phyloP scores from a whole-genome alignment of 1,139 yeast genomes.

The Scheffersomyces illinoinensis region DNA sequence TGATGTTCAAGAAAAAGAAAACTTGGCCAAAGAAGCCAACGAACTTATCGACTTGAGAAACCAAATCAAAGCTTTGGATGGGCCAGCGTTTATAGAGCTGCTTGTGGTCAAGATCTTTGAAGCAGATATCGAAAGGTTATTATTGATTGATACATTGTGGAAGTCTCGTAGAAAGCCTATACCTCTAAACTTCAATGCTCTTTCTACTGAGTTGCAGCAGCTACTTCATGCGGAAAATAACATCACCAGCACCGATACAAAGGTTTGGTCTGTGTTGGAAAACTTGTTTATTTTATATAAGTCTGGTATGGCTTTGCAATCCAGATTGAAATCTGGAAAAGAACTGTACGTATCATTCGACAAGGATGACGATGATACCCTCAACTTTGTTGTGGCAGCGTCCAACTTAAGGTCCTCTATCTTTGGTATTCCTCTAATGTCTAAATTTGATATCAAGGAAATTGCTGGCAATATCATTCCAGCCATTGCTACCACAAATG shows the following conservation, averaged over 20 bases:
- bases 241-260: slow-evolving; percentile 48
- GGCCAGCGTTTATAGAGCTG: slow-evolving; percentile 27
- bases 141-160: slow-evolving; percentile 78
- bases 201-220: slow-evolving; percentile 15
- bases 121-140: slow-evolving; percentile 72
- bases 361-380: slow-evolving; percentile 91
- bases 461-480: slow-evolving; percentile 98
- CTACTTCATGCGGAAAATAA: slow-evolving; percentile 12
- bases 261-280: slow-evolving; percentile 62
- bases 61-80: slow-evolving; percentile 33
- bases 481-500: slow-evolving; percentile 97
- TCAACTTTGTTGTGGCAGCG: slow-evolving; percentile 85
- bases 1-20: slow-evolving; percentile 65
- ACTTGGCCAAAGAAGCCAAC: slow-evolving; percentile 69
- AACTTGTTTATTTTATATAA: slow-evolving; percentile 61
- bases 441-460: slow-evolving; percentile 86
- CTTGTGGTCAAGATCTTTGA: slow-evolving; percentile 60
- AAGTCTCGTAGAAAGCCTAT: slow-evolving; percentile 65
- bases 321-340: slow-evolving; percentile 41
- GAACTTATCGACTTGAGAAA: slow-evolving; percentile 69
- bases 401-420: slow-evolving; percentile 78
- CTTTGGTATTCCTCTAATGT: slow-evolving; percentile 69
- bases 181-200: slow-evolving; percentile 47
- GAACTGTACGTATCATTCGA: slow-evolving; percentile 69
- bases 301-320: slow-evolving; percentile 51